Base-by-base conservation (phyloP, 192 early-diverging fungal genomes). In the Kappamyces sp. region DNA sequence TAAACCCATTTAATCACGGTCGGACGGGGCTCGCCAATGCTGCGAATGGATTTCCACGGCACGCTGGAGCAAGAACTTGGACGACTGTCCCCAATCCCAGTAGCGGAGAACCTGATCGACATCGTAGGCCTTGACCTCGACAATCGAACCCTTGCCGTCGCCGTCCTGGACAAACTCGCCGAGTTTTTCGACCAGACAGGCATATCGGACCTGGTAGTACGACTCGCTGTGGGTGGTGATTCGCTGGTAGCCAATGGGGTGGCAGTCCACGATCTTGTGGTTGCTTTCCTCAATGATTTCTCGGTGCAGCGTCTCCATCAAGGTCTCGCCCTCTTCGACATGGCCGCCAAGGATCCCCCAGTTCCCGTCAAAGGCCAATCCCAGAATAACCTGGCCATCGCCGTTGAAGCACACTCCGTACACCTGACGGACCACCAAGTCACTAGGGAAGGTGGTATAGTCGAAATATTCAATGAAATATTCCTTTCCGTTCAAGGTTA, bases 201-300 rank as follows among this genome's bases (percentile, higher is more conserved):
- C 42, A 43, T 11, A 43, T 43, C 42, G 8, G 42, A 43, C 42
- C 14, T 43, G 42, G 14, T 43, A 43, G 14, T 43, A 43, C 9
- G 14, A 9, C 14, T 43, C 9, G 22, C 22, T 22, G 8, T 43
- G 8, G 42, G 8, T 43, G 8, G 42, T 43, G 9, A 43, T 14
- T 43, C 42, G 8, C 42, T 43, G 42, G 14, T 11, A 43, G 9
- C 42, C 42, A 43, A 43, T 43, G 8, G 8, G 9, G 14, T 14
- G 9, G 14, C 8, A 43, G 9, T 43, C 14, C 9, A 43, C 42
- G 14, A 43, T 0, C 42, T 14, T 9, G 14, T 43, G 14, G 14
- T 43, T 43, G 42, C 9, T 11, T 43, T 43, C 42, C 14, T 43
- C 42, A 43, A 43, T 43, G 42, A 43, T 43, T 43, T 43, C 42